Evolutionary conservation across 1,284 basidiomycete species (phyloP), one percentile per base, ranked within the genome.

Genomic region (Rhodotorula sp.): DNA sequence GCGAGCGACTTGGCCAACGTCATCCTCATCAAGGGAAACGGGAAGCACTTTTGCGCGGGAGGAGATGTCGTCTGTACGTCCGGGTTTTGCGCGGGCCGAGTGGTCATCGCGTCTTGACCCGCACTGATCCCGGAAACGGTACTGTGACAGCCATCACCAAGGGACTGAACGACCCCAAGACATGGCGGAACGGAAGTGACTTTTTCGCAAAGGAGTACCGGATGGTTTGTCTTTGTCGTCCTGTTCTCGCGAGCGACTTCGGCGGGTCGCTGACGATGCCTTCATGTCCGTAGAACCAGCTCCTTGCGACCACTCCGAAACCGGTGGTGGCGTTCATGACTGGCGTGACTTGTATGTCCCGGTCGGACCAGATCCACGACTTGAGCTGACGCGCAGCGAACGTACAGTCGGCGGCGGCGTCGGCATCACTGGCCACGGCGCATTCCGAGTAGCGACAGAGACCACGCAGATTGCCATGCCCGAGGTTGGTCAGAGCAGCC

Each of bases 381-480:
- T 39, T 58, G 51, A 34, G 31, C 23, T 63, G 39, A 67, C 34
- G 69, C 65, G 43, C 65, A 66, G 69, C 75, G 94, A 93, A 12
- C 20, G 16, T 5, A 20, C 54, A 64, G 62, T 98, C 91, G 97
- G 97, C 56, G 97, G 97, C 69, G 97, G 97, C 63, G 92, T 92
- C 48, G 97, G 97, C 61, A 87, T 99, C 66, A 87, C 89, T 47
- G 88, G 91, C 26, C 88, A 91, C 74, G 95, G 94, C 6, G 87
- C 89, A 0, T 93, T 99, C 83, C 87, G 97, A 73, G 87, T 99
- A 70, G 95, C 95, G 5, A 98, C 97, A 5, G 93, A 97, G 81
- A 91, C 91, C 58, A 97, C 96, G 0, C 74, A 87, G 1, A 92
- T 95, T 80, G 91, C 94, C n/a, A 99, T 99, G 96, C 97, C 97